These are phyloP conservation scores for Monilinia fructicola DNA, from an alignment of 2,329 filamentous ascomycete species.

Conservation along the genomic window DNA sequence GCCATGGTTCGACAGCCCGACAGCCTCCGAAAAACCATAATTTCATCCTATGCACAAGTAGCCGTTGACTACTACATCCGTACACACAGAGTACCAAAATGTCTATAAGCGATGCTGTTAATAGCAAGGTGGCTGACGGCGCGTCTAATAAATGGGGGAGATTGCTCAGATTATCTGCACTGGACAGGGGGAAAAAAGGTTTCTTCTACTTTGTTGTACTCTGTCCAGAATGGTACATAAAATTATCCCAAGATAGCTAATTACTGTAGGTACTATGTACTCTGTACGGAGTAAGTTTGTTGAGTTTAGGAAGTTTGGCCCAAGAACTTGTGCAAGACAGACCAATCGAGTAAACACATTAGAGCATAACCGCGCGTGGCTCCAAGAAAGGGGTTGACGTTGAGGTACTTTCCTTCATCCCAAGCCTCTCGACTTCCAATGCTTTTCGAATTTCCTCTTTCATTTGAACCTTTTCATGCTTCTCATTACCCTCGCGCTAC, in stretches of 20 bases:
- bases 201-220: not conserved
- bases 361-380: constrained; percentile 9
- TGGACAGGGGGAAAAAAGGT: constrained; percentile 17
- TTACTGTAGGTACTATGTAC: too few relatives aligned
- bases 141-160: constrained; percentile 21
- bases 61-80: not conserved
- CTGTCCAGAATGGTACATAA: not conserved
- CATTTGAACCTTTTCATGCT: constrained; percentile 15
- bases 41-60: constrained; percentile 13
- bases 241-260: not conserved
- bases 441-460: not conserved
- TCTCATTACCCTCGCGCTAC: constrained; percentile 6
- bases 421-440: too few relatives aligned
- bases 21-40: not conserved
- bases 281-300: too few relatives aligned
- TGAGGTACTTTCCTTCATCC: not conserved
- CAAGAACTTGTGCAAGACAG: constrained; percentile 3
- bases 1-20: constrained; percentile 19
- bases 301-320: not conserved
- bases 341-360: not conserved
- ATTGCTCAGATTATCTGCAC: constrained; percentile 11
- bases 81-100: constrained; percentile 8
- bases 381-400: constrained; percentile 4
- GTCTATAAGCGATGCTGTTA: constrained; percentile 15
- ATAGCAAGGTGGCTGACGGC: constrained; percentile 17